These are phyloP conservation scores for Elsinoe perseae DNA, from an alignment of 2,329 filamentous ascomycete genomes.

Conservation along the genomic window DNA sequence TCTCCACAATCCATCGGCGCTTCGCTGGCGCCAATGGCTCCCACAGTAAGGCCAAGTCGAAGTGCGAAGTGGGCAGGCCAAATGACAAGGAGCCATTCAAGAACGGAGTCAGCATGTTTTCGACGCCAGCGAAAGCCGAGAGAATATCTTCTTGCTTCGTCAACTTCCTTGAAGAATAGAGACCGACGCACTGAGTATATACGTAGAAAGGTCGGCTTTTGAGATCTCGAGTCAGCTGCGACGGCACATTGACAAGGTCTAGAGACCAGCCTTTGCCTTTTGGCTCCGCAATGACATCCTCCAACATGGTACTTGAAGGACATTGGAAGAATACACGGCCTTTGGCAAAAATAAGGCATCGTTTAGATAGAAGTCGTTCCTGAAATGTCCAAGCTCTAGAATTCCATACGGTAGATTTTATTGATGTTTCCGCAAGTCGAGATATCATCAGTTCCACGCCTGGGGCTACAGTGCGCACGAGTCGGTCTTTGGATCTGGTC, in stretches of 20 bases:
- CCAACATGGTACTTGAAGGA: constrained; percentile 21
- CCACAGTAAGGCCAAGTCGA: constrained; percentile 33
- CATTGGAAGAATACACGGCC: constrained; percentile 31
- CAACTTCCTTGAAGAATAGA: constrained; percentile 28
- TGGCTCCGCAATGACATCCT: constrained; percentile 27
- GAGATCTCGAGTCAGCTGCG: constrained; percentile 27
- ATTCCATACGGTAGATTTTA: constrained; percentile 29
- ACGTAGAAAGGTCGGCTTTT: constrained; percentile 24
- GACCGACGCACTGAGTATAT: constrained; percentile 28
- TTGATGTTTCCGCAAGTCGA: constrained; percentile 21
- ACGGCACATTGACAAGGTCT: constrained; percentile 26
- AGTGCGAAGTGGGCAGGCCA: constrained; percentile 31
- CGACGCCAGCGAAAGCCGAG: constrained; percentile 31
- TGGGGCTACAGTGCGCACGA: constrained; percentile 17
- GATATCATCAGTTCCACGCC: constrained; percentile 23
- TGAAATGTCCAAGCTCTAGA: constrained; percentile 36
- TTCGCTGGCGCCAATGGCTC: constrained; percentile 16
- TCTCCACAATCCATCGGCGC: not conserved
- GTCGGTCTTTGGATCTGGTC: not conserved
- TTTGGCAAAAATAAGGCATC: constrained; percentile 33
- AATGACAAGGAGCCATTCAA: constrained; percentile 26
- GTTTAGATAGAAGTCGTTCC: constrained; percentile 32
- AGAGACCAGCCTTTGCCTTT: constrained; percentile 26
- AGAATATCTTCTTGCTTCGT: constrained; percentile 27
- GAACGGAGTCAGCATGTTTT: constrained; percentile 22